Conservation (phyloP, 2,329 filamentous ascomycete species). For the Botryotinia narcissicola region DNA sequence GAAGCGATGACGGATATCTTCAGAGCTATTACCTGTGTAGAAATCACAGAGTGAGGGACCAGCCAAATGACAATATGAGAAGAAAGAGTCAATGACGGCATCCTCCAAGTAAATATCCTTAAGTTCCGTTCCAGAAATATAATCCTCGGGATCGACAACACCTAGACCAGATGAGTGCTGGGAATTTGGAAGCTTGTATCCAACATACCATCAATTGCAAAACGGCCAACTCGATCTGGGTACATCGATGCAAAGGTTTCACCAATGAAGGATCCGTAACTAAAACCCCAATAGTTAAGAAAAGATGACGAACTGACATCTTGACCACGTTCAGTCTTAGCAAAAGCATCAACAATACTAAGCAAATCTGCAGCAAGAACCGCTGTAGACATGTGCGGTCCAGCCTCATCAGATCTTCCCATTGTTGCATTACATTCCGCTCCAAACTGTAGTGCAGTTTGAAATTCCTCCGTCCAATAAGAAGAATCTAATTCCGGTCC, state of each 20-base stretch:
- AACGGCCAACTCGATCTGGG: slow-evolving; percentile 42
- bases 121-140: slow-evolving; percentile 44
- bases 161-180: neutral
- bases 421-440: neutral
- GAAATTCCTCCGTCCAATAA: slow-evolving; percentile 2
- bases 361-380: slow-evolving; percentile 38
- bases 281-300: slow-evolving; percentile 51
- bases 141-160: slow-evolving; percentile 30
- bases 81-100: slow-evolving; percentile 30
- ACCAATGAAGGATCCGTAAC: slow-evolving; percentile 47
- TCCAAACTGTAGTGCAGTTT: neutral
- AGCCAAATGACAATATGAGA: slow-evolving; percentile 33
- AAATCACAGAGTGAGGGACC: slow-evolving; percentile 38
- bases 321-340: slow-evolving; percentile 24
- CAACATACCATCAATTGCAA: slow-evolving; percentile 37
- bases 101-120: slow-evolving; percentile 28
- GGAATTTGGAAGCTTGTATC: no score
- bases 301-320: slow-evolving; percentile 17
- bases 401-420: slow-evolving; percentile 38
- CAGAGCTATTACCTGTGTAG: slow-evolving; percentile 27
- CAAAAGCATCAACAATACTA: slow-evolving; percentile 36
- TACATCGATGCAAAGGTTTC: slow-evolving; percentile 46
- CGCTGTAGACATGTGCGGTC: slow-evolving; percentile 33
- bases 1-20: slow-evolving; percentile 30
- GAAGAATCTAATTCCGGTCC: neutral